Base-by-base conservation (phyloP, 176 grass and related monocot genomes). In the Zoysia pacifica region DNA sequence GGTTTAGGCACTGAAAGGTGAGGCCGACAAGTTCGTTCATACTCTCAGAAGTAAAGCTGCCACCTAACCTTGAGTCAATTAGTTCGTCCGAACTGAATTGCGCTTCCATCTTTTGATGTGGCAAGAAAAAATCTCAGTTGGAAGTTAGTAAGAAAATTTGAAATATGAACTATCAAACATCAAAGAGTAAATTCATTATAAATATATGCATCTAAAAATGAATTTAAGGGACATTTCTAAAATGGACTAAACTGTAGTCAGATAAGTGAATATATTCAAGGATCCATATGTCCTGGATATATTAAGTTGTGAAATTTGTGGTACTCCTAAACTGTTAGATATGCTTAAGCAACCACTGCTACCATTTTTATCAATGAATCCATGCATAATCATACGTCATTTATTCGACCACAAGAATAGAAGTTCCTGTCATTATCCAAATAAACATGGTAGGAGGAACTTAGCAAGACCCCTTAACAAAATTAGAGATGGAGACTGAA, bases 31-130 rank as follows among this genome's bases (percentile, higher is more conserved):
- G 83, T 49, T 93, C 92, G 66, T 86, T 89, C 90, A 99, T 93
- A 54, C 96, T 84, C 87, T 99, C 92, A 69, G 96, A 87, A 41
- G 92, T 99, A 72, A 94, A 99, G 81, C 82, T 92, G 16, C 83
- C 85, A 53, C 79, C 88, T 84, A 99, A 85, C 76, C 92, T 92
- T 48, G 76, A 79, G 77, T 99, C 96, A 49, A 93, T 86, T 62
- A 99, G 81, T 81, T 93, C 81, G 52, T 91, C 81, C 48, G 83
- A 93, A 83, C 75, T 79, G 43, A 85, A 79, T 76, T 82, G 90
- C 13, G 79, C 81, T 88, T 93, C 96, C 79, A 99, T 83, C 96
- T 99, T 56, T 82, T 20, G 12, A 79, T 78, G 61, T 41, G 76
- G 81, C 48, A 85, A 38, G 36, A 84, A 88, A 85, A 81, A 62